Base-by-base conservation (phyloP, 768 basidiomycete species). In the Serendipita indica region DNA sequence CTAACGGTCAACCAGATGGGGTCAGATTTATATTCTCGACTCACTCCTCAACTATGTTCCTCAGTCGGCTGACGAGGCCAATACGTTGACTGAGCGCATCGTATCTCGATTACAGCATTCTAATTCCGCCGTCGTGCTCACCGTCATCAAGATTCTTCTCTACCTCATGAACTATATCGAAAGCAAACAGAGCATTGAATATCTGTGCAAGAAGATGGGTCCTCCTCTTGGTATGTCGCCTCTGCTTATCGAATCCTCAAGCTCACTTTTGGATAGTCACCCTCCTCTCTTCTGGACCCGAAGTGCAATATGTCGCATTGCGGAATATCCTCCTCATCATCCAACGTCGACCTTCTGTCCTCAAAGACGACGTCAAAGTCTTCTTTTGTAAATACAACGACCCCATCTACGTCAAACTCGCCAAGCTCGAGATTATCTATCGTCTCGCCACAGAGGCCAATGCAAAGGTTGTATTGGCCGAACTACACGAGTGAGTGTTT, bases 371-470 rank as follows among this genome's bases (percentile, higher is more conserved):
- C 67, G 94, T 99, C 67, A 91, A 91, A 65, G 93, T 97, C 13
- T 98, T 99, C 73, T 99, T 99, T 73, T 97, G 92, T 86, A 98
- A 99, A 71, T 99, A 98, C 71, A 98, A 98, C 69, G 96, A 98
- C 66, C 96, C 96, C 2, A 96, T 98, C 64, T 99, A 98, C 69
- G 90, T 98, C 69, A 98, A 99, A 69, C 77, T 99, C 30, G 94
- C 93, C 54, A 98, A 99, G 66, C 75, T 99, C 57, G 96, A 98
- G 71, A 97, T 98, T 67, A 98, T 99, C 89, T 98, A 98, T 70
- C 83, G 96, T 7, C 77, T 99, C 18, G 91, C 93, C 6, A 81
- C 89, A n/a, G 84, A 90, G 60, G 90, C 92, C 67, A 99, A 98
- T 68, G 87, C 88, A 18, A 78, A 77, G 62, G 91, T 97, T 67